Evolutionary conservation across 768 basidiomycete genomes (phyloP), one percentile per base, ranked within the genome.

Genomic region (Pleurotus pulmonarius): DNA sequence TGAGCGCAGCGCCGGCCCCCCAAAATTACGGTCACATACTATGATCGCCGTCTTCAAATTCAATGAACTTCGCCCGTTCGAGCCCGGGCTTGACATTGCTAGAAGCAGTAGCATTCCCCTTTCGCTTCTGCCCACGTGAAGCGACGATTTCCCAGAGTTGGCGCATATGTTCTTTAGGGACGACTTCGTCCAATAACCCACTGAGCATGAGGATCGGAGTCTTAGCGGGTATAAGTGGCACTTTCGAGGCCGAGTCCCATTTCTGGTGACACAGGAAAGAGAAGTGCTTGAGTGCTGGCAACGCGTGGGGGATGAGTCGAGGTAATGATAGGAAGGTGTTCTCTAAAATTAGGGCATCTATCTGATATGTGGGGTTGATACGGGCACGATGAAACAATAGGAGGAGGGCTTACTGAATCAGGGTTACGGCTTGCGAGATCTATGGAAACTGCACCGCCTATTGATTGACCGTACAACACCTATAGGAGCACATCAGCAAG

Each of bases 391-490:
- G 29, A 34, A 34, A 34, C 9, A 34, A 34, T 34, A 9, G 9
- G 29, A 34, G 11, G 29, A 11, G 9, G 29, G 68, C 72, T 38
- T 58, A 88, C 91, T 64, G 87, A 82, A 16, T 80, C 69, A 0
- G 88, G 81, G 66, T 94, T 95, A 25, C 80, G 78, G 59, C 86
- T 86, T 0, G 91, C 90, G 16, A 96, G 85, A 70, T 94, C 88
- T 46, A 98, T 89, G 11, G 90, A 81, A 3, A 98, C 94, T 0
- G 94, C 95, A 29, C 96, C 96, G 13, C 96, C 96, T 40, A 97
- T 92, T 8, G 85, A 90, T 66, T 92, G 89, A 1, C 92, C 90
- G 61, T 90, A 94, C 0, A 93, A 67, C 54, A 92, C 77, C 88
- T 88, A 16, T 34, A 48, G 3, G 34, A 46, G 22, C 12, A 20